phyloP scores from a whole-genome alignment of 225 moss, liverwort and hornwort species.

The Thuidium tamariscinum region DNA sequence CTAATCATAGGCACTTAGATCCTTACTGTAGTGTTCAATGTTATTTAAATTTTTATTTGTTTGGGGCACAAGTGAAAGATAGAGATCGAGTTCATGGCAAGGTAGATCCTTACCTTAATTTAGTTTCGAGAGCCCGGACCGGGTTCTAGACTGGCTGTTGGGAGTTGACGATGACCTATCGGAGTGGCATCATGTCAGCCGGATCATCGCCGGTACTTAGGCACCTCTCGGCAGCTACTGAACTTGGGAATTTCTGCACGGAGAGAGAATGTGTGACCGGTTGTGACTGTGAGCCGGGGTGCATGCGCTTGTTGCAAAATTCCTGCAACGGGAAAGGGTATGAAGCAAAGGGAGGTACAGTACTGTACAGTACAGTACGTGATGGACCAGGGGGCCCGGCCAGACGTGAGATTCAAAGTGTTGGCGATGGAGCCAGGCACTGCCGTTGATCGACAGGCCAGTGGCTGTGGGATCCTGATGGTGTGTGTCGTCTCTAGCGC shows the following conservation, averaged over 20 bases:
- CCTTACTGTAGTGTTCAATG: not conserved
- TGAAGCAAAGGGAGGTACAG: not conserved
- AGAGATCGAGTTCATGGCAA: not conserved
- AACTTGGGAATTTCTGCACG: not conserved
- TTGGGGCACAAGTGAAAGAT: not conserved
- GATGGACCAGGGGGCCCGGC: not conserved
- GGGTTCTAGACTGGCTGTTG: not conserved
- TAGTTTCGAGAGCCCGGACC: not conserved
- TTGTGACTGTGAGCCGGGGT: not conserved
- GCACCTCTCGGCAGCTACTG: not conserved
- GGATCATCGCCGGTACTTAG: not conserved
- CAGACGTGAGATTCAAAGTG: not conserved
- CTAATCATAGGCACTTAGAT: not conserved
- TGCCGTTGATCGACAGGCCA: not conserved
- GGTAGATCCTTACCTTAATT: not conserved
- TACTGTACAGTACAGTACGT: not conserved
- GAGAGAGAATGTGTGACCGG: not conserved
- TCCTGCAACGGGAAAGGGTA: not conserved
- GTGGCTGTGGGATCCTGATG: not conserved
- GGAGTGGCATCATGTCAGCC: not conserved
- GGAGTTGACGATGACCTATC: not conserved
- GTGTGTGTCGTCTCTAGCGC: not conserved
- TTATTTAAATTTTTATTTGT: not conserved
- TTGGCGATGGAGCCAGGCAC: not conserved
- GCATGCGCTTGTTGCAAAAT: not conserved